These are phyloP conservation scores for Przewalskia tangutica DNA, from an alignment of 257 asterid genomes.

Conservation along the genomic window DNA sequence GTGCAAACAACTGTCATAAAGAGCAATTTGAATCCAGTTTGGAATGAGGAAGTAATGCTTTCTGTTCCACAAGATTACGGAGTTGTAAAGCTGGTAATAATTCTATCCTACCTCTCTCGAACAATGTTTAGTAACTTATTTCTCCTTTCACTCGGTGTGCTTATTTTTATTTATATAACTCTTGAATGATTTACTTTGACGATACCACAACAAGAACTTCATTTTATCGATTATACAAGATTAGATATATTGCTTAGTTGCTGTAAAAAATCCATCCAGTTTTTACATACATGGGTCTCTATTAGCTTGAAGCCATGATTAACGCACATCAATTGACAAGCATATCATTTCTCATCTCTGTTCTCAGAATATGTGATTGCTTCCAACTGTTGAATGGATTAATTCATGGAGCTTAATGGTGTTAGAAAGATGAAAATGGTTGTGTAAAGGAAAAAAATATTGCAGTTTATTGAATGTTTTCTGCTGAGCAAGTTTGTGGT, in stretches of 20 bases:
- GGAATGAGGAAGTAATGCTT: constrained; percentile 95
- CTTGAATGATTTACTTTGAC: not conserved
- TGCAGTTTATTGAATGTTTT: not conserved
- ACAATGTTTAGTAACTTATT: not conserved
- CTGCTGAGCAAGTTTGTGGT: not conserved
- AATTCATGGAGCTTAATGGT: not conserved
- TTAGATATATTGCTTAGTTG: not conserved
- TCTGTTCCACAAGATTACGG: constrained; percentile 87
- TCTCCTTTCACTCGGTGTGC: not conserved
- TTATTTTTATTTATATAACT: not conserved
- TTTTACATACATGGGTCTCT: not conserved
- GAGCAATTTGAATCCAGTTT: constrained; percentile 89
- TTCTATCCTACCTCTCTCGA: not conserved
- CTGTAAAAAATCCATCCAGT: not conserved
- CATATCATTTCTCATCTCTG: not conserved
- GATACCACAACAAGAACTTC: not conserved
- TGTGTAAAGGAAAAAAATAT: not conserved
- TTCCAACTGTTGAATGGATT: not conserved
- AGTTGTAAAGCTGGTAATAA: constrained; percentile 61
- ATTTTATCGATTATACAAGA: not conserved
- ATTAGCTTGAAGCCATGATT: not conserved
- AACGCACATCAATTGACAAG: not conserved
- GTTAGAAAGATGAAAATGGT: not conserved
- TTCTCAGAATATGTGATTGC: not conserved
- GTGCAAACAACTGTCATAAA: constrained; percentile 58